These are phyloP conservation scores for Tilletia setariae DNA, from an alignment of 1,284 basidiomycete species.

Conservation along the genomic window DNA sequence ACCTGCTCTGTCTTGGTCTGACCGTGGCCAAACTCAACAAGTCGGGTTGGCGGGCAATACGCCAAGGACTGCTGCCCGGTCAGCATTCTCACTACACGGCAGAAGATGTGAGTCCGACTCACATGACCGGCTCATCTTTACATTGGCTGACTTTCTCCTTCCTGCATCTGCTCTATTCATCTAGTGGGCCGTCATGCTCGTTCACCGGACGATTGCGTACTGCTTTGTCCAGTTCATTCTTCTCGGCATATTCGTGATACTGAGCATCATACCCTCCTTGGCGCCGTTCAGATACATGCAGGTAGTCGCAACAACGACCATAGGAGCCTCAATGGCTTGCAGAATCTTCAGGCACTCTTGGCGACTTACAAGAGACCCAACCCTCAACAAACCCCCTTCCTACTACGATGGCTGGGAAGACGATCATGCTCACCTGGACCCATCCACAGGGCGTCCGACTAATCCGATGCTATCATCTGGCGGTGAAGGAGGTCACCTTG, in stretches of 20 bases:
- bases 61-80: constrained; percentile 29
- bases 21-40: constrained; percentile 43
- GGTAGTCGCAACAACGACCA: constrained; percentile 37
- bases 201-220: constrained; percentile 41
- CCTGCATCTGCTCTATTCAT: neutral
- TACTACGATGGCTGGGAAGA: constrained; percentile 40
- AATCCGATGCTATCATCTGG: too few species aligned
- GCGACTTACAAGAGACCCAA: constrained; percentile 38
- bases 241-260: constrained; percentile 32
- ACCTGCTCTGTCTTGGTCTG: constrained; percentile 33
- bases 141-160: neutral
- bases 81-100: constrained; percentile 27
- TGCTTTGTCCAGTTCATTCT: constrained; percentile 39
- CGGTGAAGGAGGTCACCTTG: too few species aligned
- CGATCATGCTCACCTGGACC: constrained; percentile 17
- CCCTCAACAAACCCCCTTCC: constrained; percentile 34
- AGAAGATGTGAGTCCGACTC: constrained; percentile 37
- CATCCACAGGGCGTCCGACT: neutral
- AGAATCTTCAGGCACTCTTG: constrained; percentile 41
- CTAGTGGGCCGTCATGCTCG: constrained; percentile 29
- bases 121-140: neutral
- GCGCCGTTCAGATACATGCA: constrained; percentile 38
- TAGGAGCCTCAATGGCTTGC: constrained; percentile 39
- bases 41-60: constrained; percentile 34
- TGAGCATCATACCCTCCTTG: constrained; percentile 29